Evolutionary conservation across 129 eudicot genomes (phyloP), one percentile per base, ranked within the genome.

Genomic region (Tagetes erecta): DNA sequence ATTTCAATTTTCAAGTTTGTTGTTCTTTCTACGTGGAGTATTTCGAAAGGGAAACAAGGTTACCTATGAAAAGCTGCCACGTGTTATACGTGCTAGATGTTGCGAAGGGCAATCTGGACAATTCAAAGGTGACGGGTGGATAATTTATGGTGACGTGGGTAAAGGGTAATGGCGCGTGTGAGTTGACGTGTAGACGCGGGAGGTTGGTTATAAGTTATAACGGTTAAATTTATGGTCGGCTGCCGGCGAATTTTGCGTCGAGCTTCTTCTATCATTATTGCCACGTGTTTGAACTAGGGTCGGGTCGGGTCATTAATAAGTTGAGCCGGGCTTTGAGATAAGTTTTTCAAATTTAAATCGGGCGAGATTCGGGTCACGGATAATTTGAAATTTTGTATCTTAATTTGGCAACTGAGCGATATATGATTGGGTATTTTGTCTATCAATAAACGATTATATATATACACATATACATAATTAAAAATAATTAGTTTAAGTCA

Each of bases 161-260:
- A 12, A 33, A 20, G 5, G 3, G 37, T 76, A 56, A 47, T 34
- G 76, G 76, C 44, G 70, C 64, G 44, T 58, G 70, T 46, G 46
- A 6, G 81, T 77, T 71, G 72, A 78, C 72, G 77, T 78, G 82
- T 52, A 60, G 39, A 31, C n/a, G 36, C 8, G 63, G 72, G 49
- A 10, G 8, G 72, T 65, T 78, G 0, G 66, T 59, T 63, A 37
- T 42, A 72, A 1, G 66, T 59, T 63, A 37, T 42, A 72, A 50
- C 73, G 47, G 82, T 78, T 78, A 50, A 30, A 77, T 63, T 71
- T 62, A 67, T 44, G 59, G 72, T 78, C 82, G 82, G 72, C 77
- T 12, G 77, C 82, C 77, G 82, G 76, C 72, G 71, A 11, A 71
- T 63, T 78, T 62, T 50, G 66, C 77, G 66, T 70, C 76, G 70